phyloP scores from a whole-genome alignment of 2,329 filamentous ascomycete genomes.

The Stagonosporopsis vannaccii region DNA sequence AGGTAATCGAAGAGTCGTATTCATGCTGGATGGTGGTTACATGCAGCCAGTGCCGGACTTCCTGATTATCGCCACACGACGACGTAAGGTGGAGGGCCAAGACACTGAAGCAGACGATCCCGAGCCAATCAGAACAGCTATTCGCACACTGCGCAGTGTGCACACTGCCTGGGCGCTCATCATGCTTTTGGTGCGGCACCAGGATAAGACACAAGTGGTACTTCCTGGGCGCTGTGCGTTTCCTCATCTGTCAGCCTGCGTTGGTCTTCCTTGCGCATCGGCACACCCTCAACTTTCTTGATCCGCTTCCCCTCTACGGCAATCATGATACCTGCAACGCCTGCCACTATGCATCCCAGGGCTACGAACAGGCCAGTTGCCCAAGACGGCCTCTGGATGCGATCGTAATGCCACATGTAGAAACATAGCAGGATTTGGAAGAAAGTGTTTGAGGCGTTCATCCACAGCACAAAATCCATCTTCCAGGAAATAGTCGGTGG shows the following conservation, averaged over 20 bases:
- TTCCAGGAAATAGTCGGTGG: conserved; percentile 75
- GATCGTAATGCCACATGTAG: conserved; percentile 84
- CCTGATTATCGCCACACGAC: conserved; percentile 12
- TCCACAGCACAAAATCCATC: conserved; percentile 80
- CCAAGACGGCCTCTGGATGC: conserved; percentile 78
- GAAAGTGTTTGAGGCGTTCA: conserved; percentile 80
- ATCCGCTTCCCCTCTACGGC: conserved; percentile 69
- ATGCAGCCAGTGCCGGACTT: conserved; percentile 7
- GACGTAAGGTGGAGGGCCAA: conserved; percentile 5
- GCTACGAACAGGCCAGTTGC: conserved; percentile 80
- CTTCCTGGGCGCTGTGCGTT: conserved; percentile 26
- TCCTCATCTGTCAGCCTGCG: conserved; percentile 32
- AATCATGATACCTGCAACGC: conserved; percentile 71
- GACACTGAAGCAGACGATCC: not conserved
- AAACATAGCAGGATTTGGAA: conserved; percentile 75
- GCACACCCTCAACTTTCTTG: conserved; percentile 50
- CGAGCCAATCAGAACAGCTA: conserved; percentile 15
- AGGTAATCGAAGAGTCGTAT: not conserved
- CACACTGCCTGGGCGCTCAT: conserved; percentile 27
- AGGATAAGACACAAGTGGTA: conserved; percentile 26
- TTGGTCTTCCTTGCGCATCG: conserved; percentile 37
- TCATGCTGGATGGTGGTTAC: conserved; percentile 1
- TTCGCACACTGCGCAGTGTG: conserved; percentile 8
- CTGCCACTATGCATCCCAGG: conserved; percentile 74
- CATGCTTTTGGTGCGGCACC: conserved; percentile 31